Evolutionary conservation across 345 rosid genomes (phyloP).

Genomic region (Gossypium herbaceum): DNA sequence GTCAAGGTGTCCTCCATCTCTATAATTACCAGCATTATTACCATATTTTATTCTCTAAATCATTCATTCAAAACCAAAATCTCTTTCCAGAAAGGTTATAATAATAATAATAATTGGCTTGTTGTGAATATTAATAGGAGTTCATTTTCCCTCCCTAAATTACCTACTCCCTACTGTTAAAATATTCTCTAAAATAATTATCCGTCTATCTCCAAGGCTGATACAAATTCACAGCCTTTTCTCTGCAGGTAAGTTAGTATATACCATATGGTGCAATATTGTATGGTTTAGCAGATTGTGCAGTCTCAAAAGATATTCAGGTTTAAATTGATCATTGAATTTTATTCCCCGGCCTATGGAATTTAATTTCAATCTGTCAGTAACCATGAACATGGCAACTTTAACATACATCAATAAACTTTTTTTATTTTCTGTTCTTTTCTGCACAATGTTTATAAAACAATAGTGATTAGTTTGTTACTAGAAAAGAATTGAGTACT

Average conservation of each 20-base stretch:
- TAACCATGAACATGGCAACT: neutral
- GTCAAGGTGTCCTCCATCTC: neutral
- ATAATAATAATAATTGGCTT: neutral
- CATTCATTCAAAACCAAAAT: constrained; percentile 3
- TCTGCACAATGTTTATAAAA: neutral
- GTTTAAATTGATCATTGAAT: neutral
- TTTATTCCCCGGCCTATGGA: neutral
- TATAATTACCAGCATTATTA: neutral
- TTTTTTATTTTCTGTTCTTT: neutral
- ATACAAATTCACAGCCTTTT: neutral
- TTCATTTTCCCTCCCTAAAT: neutral
- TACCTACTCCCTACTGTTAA: constrained; percentile 1
- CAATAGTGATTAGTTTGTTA: constrained; percentile 4
- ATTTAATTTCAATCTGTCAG: neutral
- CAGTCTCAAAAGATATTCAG: neutral
- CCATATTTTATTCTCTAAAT: neutral
- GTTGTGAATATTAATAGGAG: neutral
- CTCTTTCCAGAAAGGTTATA: constrained; percentile 17
- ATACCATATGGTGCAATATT: neutral
- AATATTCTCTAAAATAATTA: neutral
- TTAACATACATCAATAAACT: neutral
- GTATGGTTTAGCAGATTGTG: neutral
- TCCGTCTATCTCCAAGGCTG: neutral
- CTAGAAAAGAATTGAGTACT: neutral
- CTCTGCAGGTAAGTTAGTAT: neutral